Base-by-base conservation (phyloP, 371 early-diverging fungal species). In the Rhizopus arrhizus region DNA sequence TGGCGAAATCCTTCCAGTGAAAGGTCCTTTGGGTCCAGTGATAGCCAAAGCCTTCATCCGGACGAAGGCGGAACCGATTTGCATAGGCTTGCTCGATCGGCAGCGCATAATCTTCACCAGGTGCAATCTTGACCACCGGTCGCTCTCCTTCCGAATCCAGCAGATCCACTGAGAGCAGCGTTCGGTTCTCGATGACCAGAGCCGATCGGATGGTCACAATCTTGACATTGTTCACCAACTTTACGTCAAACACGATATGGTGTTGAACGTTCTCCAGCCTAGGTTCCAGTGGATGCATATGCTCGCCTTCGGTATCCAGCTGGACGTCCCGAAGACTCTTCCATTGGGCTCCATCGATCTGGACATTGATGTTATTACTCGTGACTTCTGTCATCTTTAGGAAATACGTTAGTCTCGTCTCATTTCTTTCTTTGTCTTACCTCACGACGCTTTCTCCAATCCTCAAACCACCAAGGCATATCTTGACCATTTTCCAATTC, bases 391-490 rank as follows among this genome's bases (percentile, higher is more conserved):
- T 72, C 16, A 65, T 69, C 64, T 75, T 59, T 32, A 58, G 29
- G 48, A 47, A 0, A 56, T 54, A 11, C 52, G 49, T 48, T 36
- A 36, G 36, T 1, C 28, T 42, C 43, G n/a, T 9, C 7, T 15
- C 5, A 11, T 34, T 22, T 10, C 41, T 35, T 36, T 36, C 11
- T 43, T n/a, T 15, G 40, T 12, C 70, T 61, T 66, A 84, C 90
- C 77, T 96, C 96, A 54, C 97, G 90, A 70, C 89, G 88, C 49
- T 86, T 88, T 47, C 93, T 82, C 97, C 97, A 98, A 69, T 97
- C 95, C 57, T 95, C 96, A 66, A 97, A 98, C 43, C 93, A 86
- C 96, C 96, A 98, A 5, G 93, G 88, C 34, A 93, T 72, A 29
- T 90, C 91, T 5, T 77, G 78, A 8, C 89, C 89, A 64, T 95